Conservation (phyloP, 2,329 filamentous ascomycete genomes). For the Ceratocystiopsis brevicomis region DNA sequence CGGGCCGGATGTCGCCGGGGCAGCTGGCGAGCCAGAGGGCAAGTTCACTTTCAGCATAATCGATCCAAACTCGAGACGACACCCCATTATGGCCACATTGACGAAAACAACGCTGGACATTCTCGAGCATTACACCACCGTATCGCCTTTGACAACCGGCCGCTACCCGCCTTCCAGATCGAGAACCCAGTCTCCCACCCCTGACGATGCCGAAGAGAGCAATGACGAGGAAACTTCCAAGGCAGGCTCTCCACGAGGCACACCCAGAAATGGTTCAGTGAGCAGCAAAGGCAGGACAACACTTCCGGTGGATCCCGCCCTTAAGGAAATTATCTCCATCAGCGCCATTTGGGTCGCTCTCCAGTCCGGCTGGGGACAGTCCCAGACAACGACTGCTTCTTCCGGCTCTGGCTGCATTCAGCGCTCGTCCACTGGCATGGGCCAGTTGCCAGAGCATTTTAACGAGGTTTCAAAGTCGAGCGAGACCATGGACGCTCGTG, state of each 20-base stretch:
- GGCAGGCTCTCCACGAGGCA: too few species aligned
- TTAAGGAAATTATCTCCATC: constrained; percentile 29
- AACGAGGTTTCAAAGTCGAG: too few species aligned
- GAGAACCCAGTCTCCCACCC: constrained; percentile 6
- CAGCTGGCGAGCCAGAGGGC: constrained; percentile 20
- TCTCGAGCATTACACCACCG: constrained; percentile 44
- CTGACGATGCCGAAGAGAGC: constrained; percentile 11
- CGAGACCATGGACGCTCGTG: too few species aligned
- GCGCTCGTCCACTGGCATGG: not conserved
- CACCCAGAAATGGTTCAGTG: too few species aligned
- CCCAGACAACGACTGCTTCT: not conserved
- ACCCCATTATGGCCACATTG: constrained; percentile 56
- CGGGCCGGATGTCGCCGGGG: constrained; percentile 3
- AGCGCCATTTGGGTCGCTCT: constrained; percentile 33
- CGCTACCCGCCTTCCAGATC: constrained; percentile 27
- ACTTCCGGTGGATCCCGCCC: constrained; percentile 22
- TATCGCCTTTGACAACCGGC: constrained; percentile 27
- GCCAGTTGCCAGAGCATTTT: not conserved
- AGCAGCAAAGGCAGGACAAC: constrained; percentile 11
- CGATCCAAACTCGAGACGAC: constrained; percentile 45
- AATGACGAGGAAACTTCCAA: constrained; percentile 4
- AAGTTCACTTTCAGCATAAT: constrained; percentile 66
- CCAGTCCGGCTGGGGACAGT: constrained; percentile 20
- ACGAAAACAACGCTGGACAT: constrained; percentile 46
- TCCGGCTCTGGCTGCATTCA: not conserved